Percentiles rank a stretch among this genome's conserved stretches.
These are phyloP conservation scores for Epichloe uncinata DNA, from an alignment of 2,329 filamentous ascomycete species.

Conservation along the genomic window DNA sequence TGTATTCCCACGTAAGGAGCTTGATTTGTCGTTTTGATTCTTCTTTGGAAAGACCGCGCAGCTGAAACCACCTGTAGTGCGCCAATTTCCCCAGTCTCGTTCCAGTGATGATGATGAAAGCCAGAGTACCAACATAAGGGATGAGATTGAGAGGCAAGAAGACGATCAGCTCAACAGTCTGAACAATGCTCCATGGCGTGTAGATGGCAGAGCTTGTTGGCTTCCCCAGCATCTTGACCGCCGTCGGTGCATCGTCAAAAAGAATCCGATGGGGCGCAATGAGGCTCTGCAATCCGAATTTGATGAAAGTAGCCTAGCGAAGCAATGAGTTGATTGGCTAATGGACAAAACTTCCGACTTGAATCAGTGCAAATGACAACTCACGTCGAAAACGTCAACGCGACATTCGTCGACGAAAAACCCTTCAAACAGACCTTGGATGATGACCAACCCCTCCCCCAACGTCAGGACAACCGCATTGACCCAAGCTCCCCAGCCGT, in stretches of 20 bases:
- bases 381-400: constrained; percentile 73
- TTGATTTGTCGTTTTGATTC: constrained; percentile 59
- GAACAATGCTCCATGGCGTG: constrained; percentile 79
- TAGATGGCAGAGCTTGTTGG: constrained; percentile 66
- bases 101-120: constrained; percentile 81
- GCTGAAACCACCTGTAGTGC: constrained; percentile 80
- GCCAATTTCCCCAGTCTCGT: constrained; percentile 78
- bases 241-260: constrained; percentile 53
- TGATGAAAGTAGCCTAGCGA: constrained; percentile 53
- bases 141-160: constrained; percentile 78
- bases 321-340: neutral
- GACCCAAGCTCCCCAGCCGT: constrained; percentile 76
- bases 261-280: constrained; percentile 53
- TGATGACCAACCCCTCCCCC: constrained; percentile 65
- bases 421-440: constrained; percentile 58
- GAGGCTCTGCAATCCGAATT: constrained; percentile 56
- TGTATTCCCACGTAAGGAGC: constrained; percentile 64
- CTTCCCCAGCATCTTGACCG: constrained; percentile 70
- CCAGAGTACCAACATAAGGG: constrained; percentile 66
- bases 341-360: neutral
- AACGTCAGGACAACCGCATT: constrained; percentile 79
- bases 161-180: constrained; percentile 72
- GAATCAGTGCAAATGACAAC: constrained; percentile 11
- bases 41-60: constrained; percentile 61
- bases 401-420: constrained; percentile 70